Percentiles rank a stretch among this genome's conserved stretches.
Evolutionary conservation across 768 basidiomycete genomes (phyloP).

Genomic region (Termitomyces sp.): DNA sequence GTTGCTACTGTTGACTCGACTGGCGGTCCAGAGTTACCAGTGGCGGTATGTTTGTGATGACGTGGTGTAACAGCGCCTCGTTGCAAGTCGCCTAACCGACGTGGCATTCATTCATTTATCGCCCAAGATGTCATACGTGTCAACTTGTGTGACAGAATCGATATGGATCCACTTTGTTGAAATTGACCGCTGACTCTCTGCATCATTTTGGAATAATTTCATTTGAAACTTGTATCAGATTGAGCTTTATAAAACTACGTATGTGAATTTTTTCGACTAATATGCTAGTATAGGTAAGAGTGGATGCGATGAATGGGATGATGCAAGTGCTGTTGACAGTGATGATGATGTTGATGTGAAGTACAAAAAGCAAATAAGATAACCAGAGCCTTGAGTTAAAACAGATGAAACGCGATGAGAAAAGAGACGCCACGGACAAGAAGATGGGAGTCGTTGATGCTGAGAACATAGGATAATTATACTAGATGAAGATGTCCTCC

Average conservation of each 20-base stretch:
- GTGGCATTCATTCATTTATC: background rate
- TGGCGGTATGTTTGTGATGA: background rate
- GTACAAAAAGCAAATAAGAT: conserved; percentile 7
- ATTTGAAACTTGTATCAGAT: conserved; percentile 1
- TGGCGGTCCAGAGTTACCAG: background rate
- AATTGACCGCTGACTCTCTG: background rate
- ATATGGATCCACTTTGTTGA: background rate
- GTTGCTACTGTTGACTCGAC: conserved; percentile 3
- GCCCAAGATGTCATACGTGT: background rate
- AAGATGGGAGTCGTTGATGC: conserved; percentile 4
- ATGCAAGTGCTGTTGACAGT: conserved; percentile 6
- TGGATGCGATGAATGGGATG: conserved; percentile 3
- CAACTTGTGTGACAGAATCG: background rate
- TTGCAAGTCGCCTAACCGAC: background rate
- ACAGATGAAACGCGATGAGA: conserved; percentile 8
- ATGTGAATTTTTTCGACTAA: background rate
- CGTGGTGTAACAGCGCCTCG: background rate
- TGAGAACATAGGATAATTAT: conserved; percentile 12
- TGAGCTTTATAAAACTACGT: background rate
- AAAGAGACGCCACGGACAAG: conserved; percentile 4
- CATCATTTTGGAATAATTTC: background rate
- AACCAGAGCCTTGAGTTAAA: conserved; percentile 2
- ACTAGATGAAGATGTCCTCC: conserved; percentile 4
- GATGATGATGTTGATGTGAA: conserved; percentile 8
- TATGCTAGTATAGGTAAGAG: background rate